These are phyloP conservation scores for Penicillium verhagenii DNA, from an alignment of 495 filamentous ascomycete genomes.

Conservation along the genomic window DNA sequence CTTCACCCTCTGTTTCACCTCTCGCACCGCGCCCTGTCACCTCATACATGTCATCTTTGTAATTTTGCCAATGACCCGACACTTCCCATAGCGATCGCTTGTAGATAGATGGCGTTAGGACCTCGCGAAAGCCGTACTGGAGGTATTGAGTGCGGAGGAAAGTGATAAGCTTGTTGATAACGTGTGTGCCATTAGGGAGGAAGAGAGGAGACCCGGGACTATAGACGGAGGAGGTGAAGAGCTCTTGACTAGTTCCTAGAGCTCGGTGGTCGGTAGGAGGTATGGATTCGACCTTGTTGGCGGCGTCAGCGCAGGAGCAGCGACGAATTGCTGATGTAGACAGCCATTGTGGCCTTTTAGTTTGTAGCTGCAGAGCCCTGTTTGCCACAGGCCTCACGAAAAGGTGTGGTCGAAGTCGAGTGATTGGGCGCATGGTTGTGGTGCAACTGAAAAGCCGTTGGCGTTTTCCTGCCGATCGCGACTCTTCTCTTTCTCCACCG, in stretches of 20 bases:
- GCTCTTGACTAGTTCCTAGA: conserved; percentile 66
- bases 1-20: conserved; percentile 43
- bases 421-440: conserved; percentile 30
- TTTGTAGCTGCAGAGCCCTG: conserved; percentile 2
- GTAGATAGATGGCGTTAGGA: conserved; percentile 91
- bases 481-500: conserved; percentile 23
- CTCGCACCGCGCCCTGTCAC: conserved; percentile 65
- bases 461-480: conserved; percentile 16
- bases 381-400: conserved; percentile 6
- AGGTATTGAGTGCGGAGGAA: conserved; percentile 88
- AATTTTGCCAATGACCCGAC: conserved; percentile 91
- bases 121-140: conserved; percentile 85
- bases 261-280: conserved; percentile 63
- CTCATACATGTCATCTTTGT: conserved; percentile 92
- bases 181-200: conserved; percentile 76
- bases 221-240: conserved; percentile 76
- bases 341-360: conserved; percentile 29
- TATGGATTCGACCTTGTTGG: conserved; percentile 21
- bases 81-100: conserved; percentile 87
- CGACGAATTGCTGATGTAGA: conserved; percentile 30
- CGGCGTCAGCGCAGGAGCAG: conserved; percentile 42
- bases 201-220: conserved; percentile 89
- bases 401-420: conserved; percentile 20
- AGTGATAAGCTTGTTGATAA: conserved; percentile 82
- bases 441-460: conserved; percentile 13